Evolutionary conservation across 2,329 filamentous ascomycete species (phyloP).

Genomic region (Exophiala bonariae): DNA sequence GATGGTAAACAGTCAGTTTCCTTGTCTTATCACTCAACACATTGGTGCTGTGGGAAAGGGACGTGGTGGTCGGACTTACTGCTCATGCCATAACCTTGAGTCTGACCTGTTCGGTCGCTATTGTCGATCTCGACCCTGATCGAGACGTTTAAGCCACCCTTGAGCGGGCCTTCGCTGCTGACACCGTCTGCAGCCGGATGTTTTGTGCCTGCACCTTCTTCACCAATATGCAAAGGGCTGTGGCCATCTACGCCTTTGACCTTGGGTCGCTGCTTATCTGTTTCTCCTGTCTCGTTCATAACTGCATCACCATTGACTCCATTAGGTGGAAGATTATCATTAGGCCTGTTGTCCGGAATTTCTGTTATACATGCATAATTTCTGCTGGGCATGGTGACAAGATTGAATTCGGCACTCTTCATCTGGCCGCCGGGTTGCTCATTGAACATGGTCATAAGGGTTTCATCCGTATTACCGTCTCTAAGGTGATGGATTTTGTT

Average conservation of each 20-base stretch:
- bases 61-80: conserved; percentile 35
- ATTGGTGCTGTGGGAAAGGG: too few relatives aligned
- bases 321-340: conserved; percentile 19
- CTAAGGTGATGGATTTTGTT: conserved; percentile 66
- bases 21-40: too few relatives aligned
- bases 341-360: conserved; percentile 32
- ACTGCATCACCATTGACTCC: conserved; percentile 23
- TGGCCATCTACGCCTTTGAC: conserved; percentile 61
- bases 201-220: conserved; percentile 72
- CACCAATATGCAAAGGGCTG: conserved; percentile 70
- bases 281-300: conserved; percentile 19
- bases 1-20: too few relatives aligned
- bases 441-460: conserved; percentile 63
- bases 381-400: conserved; percentile 76
- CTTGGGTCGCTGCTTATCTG: conserved; percentile 22
- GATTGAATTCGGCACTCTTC: conserved; percentile 72
- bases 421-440: conserved; percentile 56
- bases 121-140: conserved; percentile 50
- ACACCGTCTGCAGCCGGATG: conserved; percentile 68
- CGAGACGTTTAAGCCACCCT: conserved; percentile 45
- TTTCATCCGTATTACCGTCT: conserved; percentile 64
- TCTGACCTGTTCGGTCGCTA: conserved; percentile 39
- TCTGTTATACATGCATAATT: conserved; percentile 67
- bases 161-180: conserved; percentile 36
- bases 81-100: conserved; percentile 50